A percentile compares a stretch with the other conserved stretches of the same genome.
Evolutionary conservation across 1,284 basidiomycete genomes (phyloP).

Genomic region (Austroboletus novae-zelandiae): DNA sequence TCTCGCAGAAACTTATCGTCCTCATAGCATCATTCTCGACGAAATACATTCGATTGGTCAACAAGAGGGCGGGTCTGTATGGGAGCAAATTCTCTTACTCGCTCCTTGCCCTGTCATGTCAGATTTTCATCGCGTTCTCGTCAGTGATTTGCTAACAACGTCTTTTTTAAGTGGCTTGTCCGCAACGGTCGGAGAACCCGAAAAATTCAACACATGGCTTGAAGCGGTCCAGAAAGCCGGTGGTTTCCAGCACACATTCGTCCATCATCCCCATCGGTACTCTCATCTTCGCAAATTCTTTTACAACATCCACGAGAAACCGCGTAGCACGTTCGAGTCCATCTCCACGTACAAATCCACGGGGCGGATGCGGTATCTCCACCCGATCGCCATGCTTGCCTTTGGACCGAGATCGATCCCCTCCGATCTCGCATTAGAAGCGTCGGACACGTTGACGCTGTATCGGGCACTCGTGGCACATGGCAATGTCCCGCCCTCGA

Average conservation of each 20-base stretch:
- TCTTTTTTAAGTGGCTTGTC: constrained; percentile 53
- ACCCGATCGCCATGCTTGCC: constrained; percentile 56
- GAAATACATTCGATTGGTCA: constrained; percentile 74
- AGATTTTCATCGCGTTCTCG: constrained; percentile 25
- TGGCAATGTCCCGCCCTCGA: constrained; percentile 22
- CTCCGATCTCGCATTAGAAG: constrained; percentile 60
- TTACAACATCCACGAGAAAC: constrained; percentile 40
- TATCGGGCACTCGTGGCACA: constrained; percentile 42
- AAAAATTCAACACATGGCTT: constrained; percentile 65
- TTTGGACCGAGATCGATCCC: constrained; percentile 52
- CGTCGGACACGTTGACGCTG: constrained; percentile 51
- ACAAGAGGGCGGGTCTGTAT: constrained; percentile 63
- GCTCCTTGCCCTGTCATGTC: constrained; percentile 70
- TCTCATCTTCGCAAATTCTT: constrained; percentile 69
- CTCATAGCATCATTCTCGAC: constrained; percentile 61
- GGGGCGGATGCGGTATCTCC: constrained; percentile 49
- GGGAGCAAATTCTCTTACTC: constrained; percentile 67
- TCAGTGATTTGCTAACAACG: neutral
- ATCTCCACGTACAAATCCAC: constrained; percentile 38
- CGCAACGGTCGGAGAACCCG: constrained; percentile 65
- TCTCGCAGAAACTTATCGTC: neutral
- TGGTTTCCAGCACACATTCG: constrained; percentile 54
- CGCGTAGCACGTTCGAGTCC: constrained; percentile 35
- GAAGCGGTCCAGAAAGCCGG: constrained; percentile 56
- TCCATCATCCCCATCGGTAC: constrained; percentile 65